A percentile compares a stretch with the other conserved stretches of the same genome.
Evolutionary conservation across 2,329 filamentous ascomycete species (phyloP).

Genomic region (Penicillium psychrosexuale): DNA sequence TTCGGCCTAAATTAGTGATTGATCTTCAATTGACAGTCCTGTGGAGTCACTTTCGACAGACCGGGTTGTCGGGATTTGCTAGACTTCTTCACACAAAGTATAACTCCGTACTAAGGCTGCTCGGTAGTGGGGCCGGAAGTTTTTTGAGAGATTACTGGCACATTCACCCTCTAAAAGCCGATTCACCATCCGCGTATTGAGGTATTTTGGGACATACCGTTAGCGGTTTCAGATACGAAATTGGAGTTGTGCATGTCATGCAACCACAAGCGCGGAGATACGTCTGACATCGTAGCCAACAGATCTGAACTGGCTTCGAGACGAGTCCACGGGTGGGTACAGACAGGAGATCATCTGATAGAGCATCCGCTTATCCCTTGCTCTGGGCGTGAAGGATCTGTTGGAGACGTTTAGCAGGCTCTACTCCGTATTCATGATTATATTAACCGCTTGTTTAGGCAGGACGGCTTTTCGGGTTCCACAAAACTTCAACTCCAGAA

Average conservation of each 20-base stretch:
- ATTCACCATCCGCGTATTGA: no score
- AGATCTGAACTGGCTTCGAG: background rate
- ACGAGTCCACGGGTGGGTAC: no score
- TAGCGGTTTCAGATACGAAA: no score
- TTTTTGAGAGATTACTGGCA: background rate
- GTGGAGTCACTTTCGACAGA: background rate
- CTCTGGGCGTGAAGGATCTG: no score
- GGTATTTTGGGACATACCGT: no score
- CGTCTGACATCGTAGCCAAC: no score
- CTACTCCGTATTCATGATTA: no score
- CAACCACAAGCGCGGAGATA: background rate
- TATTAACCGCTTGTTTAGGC: no score
- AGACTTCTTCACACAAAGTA: background rate
- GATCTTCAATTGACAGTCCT: background rate
- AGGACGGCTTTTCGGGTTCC: no score
- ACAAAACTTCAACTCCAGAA: no score
- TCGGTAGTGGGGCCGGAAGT: background rate
- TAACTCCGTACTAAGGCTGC: background rate
- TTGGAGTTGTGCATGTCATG: background rate
- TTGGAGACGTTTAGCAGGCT: no score
- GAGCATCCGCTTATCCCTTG: background rate
- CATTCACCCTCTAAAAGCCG: no score
- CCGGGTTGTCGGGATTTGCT: background rate
- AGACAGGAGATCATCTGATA: background rate
- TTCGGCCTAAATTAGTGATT: background rate